Evolutionary conservation across 2,329 filamentous ascomycete species (phyloP).

Genomic region (Talaromyces sp.): DNA sequence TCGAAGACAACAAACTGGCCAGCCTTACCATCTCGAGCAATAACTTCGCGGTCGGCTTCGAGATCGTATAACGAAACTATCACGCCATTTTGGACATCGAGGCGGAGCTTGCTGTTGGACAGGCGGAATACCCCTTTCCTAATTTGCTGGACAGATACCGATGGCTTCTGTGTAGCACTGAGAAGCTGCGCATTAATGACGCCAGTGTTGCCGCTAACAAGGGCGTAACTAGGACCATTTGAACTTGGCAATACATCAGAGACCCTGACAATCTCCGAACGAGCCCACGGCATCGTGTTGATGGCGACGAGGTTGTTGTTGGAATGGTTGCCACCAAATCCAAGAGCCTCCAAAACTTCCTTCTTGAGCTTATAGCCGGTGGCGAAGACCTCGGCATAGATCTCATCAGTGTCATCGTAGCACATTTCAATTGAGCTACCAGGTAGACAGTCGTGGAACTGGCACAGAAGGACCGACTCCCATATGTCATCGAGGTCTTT

Average conservation of each 20-base stretch:
- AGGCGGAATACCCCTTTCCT: conserved; percentile 67
- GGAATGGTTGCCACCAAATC: conserved; percentile 48
- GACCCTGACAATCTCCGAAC: conserved; percentile 67
- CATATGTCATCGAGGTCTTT: conserved; percentile 93
- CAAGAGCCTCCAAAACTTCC: conserved; percentile 64
- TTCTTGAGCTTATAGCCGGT: conserved; percentile 68
- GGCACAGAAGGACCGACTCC: conserved; percentile 85
- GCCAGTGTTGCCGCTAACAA: conserved; percentile 47
- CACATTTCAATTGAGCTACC: conserved; percentile 97
- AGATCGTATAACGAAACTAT: conserved; percentile 84
- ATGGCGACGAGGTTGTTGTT: conserved; percentile 56
- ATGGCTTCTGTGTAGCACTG: conserved; percentile 18
- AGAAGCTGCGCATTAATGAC: conserved; percentile 32
- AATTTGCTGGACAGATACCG: conserved; percentile 48
- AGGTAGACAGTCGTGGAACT: conserved; percentile 96
- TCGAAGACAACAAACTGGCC: conserved; percentile 95
- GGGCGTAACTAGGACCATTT: conserved; percentile 31
- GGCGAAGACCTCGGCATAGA: conserved; percentile 79
- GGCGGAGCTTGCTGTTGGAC: conserved; percentile 69
- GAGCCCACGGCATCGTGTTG: conserved; percentile 84
- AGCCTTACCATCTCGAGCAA: conserved; percentile 68
- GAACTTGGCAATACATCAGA: conserved; percentile 35
- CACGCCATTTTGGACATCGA: conserved; percentile 68
- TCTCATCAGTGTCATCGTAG: conserved; percentile 89
- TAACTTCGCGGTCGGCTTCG: conserved; percentile 67